A percentile compares a stretch with the other conserved stretches of the same genome.
Conservation (phyloP, 495 filamentous ascomycete species). For the Penicillium paradoxum region DNA sequence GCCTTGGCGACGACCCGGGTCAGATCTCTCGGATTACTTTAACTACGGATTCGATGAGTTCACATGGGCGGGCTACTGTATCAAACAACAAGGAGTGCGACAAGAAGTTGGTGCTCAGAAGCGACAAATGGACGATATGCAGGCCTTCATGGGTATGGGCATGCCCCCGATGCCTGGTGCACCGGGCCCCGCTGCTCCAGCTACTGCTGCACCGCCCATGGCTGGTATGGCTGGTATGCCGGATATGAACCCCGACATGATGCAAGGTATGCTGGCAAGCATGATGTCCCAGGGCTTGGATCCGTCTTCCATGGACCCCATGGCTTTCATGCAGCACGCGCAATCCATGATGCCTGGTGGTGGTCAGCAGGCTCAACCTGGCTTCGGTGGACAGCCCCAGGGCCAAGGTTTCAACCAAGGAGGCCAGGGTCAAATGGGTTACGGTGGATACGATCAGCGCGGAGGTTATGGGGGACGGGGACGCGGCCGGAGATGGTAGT, state of each 20-base stretch:
- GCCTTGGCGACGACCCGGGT: conserved; percentile 93
- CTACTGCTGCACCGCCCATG: conserved; percentile 48
- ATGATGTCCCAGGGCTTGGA: conserved; percentile 85
- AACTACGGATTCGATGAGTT: conserved; percentile 99
- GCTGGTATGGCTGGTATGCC: conserved; percentile 65
- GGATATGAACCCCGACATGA: conserved; percentile 65
- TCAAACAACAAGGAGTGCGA: conserved; percentile 76
- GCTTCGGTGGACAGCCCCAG: conserved; percentile 30
- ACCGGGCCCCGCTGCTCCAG: conserved; percentile 34
- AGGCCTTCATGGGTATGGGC: conserved; percentile 72
- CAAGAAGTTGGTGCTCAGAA: conserved; percentile 71
- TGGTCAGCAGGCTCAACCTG: conserved; percentile 37
- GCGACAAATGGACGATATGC: conserved; percentile 84
- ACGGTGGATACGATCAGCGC: conserved; percentile 45
- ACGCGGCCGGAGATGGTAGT: conserved; percentile 43
- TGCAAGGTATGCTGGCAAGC: conserved; percentile 75
- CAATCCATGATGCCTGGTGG: conserved; percentile 48
- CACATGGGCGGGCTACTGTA: conserved; percentile 91
- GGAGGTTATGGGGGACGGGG: conserved; percentile 47
- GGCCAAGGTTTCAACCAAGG: conserved; percentile 41
- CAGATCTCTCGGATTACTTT: conserved; percentile 94
- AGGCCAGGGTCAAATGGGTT: conserved; percentile 48
- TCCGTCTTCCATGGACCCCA: conserved; percentile 70
- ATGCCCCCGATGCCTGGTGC: conserved; percentile 67
- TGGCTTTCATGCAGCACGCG: conserved; percentile 50